Percentiles rank a stretch among this genome's conserved stretches.
Conservation (phyloP, 2,329 filamentous ascomycete genomes). For the Acrodontium crateriforme region DNA sequence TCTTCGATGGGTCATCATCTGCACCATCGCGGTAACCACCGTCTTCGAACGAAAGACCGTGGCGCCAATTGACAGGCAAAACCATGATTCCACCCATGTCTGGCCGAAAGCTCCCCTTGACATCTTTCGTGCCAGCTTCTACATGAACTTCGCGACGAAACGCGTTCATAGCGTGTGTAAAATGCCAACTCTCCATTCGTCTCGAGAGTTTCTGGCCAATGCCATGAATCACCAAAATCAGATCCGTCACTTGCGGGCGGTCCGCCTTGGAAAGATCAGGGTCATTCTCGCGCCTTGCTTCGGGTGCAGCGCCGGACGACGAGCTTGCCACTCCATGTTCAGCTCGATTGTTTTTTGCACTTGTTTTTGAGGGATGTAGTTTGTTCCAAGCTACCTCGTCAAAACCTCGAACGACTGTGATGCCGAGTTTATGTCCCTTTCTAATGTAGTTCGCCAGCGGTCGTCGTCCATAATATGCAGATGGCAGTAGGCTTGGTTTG, state of each 20-base stretch:
- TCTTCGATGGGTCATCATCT: conserved; percentile 43
- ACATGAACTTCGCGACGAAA: conserved; percentile 78
- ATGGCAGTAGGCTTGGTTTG: conserved; percentile 73
- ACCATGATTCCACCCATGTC: conserved; percentile 88
- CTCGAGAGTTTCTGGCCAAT: conserved; percentile 74
- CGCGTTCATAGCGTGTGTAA: conserved; percentile 87
- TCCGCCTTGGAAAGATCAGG: conserved; percentile 49
- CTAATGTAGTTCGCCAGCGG: conserved; percentile 69
- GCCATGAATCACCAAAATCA: conserved; percentile 83
- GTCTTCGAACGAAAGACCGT: conserved; percentile 76
- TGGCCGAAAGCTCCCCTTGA: conserved; percentile 61
- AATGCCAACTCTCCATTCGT: conserved; percentile 81
- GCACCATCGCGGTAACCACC: conserved; percentile 44
- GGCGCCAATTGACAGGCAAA: conserved; percentile 86
- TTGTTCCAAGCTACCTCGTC: conserved; percentile 63
- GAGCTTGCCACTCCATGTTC: conserved; percentile 30
- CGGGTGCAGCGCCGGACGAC: conserved; percentile 28
- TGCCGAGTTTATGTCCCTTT: conserved; percentile 68
- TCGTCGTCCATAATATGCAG: conserved; percentile 66
- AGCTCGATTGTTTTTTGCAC: conserved; percentile 27
- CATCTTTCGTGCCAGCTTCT: conserved; percentile 59
- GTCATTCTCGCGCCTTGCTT: conserved; percentile 30
- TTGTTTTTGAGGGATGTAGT: conserved; percentile 44
- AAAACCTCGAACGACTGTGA: conserved; percentile 83
- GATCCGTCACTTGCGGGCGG: conserved; percentile 63